Evolutionary conservation across 352 stramenopile genomes (phyloP).

Genomic region (Phytophthora fragariae): DNA sequence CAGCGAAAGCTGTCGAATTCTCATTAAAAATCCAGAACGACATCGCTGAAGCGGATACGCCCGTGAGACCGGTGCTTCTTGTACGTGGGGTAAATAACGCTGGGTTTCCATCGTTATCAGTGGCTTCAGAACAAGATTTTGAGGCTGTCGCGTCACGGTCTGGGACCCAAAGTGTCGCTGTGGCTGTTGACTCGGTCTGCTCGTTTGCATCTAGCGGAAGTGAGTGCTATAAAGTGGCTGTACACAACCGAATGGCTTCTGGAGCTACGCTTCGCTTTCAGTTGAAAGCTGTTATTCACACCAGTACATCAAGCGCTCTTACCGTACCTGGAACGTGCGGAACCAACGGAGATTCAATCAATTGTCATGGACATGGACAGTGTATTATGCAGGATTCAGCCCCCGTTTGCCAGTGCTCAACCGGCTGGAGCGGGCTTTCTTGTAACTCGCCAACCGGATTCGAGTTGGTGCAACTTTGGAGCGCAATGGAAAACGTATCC

Average conservation of each 20-base stretch:
- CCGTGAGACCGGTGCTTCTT: conserved; percentile 63
- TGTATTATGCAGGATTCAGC: conserved; percentile 45
- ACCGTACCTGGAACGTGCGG: conserved; percentile 9
- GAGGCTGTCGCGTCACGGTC: conserved; percentile 34
- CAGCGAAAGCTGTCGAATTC: conserved; percentile 56
- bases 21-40: conserved; percentile 57
- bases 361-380: conserved; percentile 63
- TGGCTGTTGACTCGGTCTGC: conserved; percentile 58
- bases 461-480: conserved; percentile 66
- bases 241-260: conserved; percentile 72
- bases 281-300: conserved; percentile 52
- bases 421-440: conserved; percentile 64
- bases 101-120: conserved; percentile 62
- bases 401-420: conserved; percentile 60
- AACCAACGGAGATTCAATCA: conserved; percentile 24
- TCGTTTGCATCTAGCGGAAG: conserved; percentile 39
- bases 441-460: conserved; percentile 72
- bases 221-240: conserved; percentile 77
- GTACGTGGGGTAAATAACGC: conserved; percentile 56
- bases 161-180: conserved; percentile 44
- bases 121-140: conserved; percentile 63
- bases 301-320: conserved; percentile 16
- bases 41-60: conserved; percentile 43
- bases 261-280: conserved; percentile 52
- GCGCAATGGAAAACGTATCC: conserved; percentile 55